phyloP scores from a whole-genome alignment of 805 yeast species.

The Wickerhamiella spandovensis region DNA sequence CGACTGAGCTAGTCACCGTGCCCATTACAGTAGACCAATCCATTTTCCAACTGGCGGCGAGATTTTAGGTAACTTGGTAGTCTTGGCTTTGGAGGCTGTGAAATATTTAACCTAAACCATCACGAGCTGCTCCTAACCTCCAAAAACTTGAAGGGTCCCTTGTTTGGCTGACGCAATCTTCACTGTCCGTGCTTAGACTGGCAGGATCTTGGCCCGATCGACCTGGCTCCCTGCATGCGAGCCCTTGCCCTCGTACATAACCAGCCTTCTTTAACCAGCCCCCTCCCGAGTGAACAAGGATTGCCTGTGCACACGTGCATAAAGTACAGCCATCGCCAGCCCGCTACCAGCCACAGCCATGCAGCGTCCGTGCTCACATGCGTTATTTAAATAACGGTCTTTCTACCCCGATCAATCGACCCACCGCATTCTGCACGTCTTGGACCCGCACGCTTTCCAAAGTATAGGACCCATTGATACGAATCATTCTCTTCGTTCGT shows the following conservation, averaged over 20 bases:
- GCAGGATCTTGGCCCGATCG: too few relatives aligned
- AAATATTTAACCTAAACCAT: not conserved
- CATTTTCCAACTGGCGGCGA: constrained; percentile 2
- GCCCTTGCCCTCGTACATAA: not conserved
- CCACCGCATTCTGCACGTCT: not conserved
- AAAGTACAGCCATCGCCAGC: not conserved
- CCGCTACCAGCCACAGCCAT: not conserved
- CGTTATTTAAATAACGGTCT: not conserved
- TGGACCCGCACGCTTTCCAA: not conserved
- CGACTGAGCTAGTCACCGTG: constrained; percentile 3
- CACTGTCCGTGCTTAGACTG: not conserved
- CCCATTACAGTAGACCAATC: constrained; percentile 4
- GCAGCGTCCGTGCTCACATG: not conserved
- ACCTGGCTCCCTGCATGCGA: not conserved
- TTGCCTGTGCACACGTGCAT: not conserved
- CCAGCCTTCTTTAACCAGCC: not conserved
- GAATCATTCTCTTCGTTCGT: not conserved
- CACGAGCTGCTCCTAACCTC: not conserved
- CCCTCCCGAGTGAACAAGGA: not conserved
- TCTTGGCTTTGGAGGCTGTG: not conserved
- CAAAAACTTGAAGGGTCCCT: too few relatives aligned
- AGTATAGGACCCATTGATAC: not conserved
- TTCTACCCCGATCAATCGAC: not conserved
- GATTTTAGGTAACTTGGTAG: not conserved
- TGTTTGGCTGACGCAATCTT: too few relatives aligned